These are phyloP conservation scores for Passalora sequoiae DNA, from an alignment of 2,329 filamentous ascomycete genomes.

Conservation along the genomic window DNA sequence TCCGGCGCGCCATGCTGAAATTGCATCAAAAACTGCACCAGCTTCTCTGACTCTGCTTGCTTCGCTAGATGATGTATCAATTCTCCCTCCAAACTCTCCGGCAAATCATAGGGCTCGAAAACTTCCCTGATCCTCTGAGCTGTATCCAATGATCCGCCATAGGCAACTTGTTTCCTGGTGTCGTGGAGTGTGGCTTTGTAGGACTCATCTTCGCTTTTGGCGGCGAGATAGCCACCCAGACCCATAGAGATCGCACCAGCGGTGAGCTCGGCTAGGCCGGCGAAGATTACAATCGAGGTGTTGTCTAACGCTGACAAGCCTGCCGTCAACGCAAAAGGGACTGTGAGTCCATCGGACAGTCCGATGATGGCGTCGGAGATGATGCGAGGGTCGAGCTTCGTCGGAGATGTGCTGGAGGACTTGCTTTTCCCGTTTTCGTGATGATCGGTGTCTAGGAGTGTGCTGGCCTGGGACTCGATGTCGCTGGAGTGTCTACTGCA, in stretches of 20 bases:
- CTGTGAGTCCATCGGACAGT: constrained; percentile 39
- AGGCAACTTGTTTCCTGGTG: constrained; percentile 37
- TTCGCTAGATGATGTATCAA: constrained; percentile 17
- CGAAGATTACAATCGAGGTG: constrained; percentile 37
- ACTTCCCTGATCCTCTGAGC: constrained; percentile 38
- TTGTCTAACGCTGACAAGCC: constrained; percentile 37
- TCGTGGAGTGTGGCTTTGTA: constrained; percentile 42
- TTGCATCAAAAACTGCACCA: constrained; percentile 44
- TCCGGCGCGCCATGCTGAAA: constrained; percentile 44
- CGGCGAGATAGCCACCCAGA: constrained; percentile 40
- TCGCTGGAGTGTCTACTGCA: constrained; percentile 11
- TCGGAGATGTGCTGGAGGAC: neutral
- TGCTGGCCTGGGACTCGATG: constrained; percentile 21
- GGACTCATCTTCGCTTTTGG: constrained; percentile 48
- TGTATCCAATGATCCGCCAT: constrained; percentile 36
- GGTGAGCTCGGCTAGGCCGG: constrained; percentile 38
- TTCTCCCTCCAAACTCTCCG: constrained; percentile 16
- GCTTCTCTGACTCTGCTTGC: constrained; percentile 16
- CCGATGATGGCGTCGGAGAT: constrained; percentile 44
- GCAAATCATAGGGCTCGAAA: constrained; percentile 40
- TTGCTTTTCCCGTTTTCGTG: constrained; percentile 1
- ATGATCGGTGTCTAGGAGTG: constrained; percentile 10
- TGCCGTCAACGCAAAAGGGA: constrained; percentile 40
- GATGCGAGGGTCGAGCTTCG: constrained; percentile 33
- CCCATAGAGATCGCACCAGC: constrained; percentile 41